phyloP scores from a whole-genome alignment of 2,329 filamentous ascomycete genomes.

The Microthyrium microscopicum region DNA sequence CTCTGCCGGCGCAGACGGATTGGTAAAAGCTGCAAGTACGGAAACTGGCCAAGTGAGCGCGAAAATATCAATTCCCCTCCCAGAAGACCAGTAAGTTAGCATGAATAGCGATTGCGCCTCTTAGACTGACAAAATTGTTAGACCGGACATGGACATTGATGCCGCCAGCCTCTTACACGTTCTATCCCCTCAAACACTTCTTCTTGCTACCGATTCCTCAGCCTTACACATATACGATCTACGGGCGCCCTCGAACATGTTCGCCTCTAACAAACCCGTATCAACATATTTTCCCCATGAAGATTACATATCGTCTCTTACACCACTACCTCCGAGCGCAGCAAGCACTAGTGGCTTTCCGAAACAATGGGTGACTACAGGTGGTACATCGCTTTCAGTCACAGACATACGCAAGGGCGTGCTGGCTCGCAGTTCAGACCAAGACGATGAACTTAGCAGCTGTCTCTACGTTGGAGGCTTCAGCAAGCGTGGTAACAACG shows the following conservation, averaged over 20 bases:
- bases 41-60: conserved; percentile 52
- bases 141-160: conserved; percentile 34
- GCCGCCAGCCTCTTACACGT: conserved; percentile 67
- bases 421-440: conserved; percentile 77
- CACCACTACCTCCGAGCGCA: conserved; percentile 61
- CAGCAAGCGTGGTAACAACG: conserved; percentile 49
- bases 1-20: conserved; percentile 43
- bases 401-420: conserved; percentile 80
- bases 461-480: conserved; percentile 63
- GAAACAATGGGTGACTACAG: conserved; percentile 91
- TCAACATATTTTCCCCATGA: conserved; percentile 77
- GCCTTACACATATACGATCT: conserved; percentile 80
- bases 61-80: conserved; percentile 73
- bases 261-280: conserved; percentile 42
- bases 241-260: conserved; percentile 34
- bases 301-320: conserved; percentile 82
- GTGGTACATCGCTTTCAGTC: conserved; percentile 76
- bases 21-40: conserved; percentile 43
- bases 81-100: conserved; percentile 28
- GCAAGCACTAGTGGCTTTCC: conserved; percentile 75
- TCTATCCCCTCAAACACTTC: conserved; percentile 72
- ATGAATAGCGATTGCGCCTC: neutral
- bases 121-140: conserved; percentile 9
- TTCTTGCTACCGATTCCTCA: conserved; percentile 81
- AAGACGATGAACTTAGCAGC: conserved; percentile 83